Evolutionary conservation across 306 rosid genomes (phyloP), one percentile per base, ranked within the genome.

Genomic region (Pyrus pyrifolia): DNA sequence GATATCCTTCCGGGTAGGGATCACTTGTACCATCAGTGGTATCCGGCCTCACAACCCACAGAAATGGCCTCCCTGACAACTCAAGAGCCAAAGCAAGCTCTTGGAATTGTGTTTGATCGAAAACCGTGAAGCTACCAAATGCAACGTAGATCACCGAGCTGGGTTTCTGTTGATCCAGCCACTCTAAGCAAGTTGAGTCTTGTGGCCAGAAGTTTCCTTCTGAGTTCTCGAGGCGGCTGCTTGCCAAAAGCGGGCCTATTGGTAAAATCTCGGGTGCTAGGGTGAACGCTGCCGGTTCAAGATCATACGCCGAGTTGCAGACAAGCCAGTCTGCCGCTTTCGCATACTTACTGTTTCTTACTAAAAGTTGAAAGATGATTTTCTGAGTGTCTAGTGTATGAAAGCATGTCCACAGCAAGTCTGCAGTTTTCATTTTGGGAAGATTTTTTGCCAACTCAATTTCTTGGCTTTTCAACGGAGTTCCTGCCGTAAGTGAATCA

Each of bases 331-430:
- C 19, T 27, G 31, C 66, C 19, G 5, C 35, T 61, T 61, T 61
- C 66, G 0, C 19, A 15, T 0, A 25, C 18, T 10, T 13, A 17
- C 12, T 61, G 21, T 25, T 13, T 12, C 18, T 61, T 13, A 61
- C 12, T 2, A 13, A 0, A 6, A 61, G 0, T 0, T 61, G 35
- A 61, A 61, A 81, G 14, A 74, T 5, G 0, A 45, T 51, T 42
- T 84, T 81, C 77, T 67, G 77, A 1, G 46, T 15, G 31, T 45
- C 62, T 67, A 30, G 9, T 80, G 87, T 87, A 13, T 91, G 91
- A 46, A 85, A 23, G 18, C 80, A 76, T 67, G 76, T 68, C 97
- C 96, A 93, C 4, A 77, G 84, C 30, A 93, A 83, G 65, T 82
- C 65, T 78, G 80, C 80, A 19, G 88, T 81, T 51, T 78, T 89